phyloP scores from a whole-genome alignment of 2,329 filamentous ascomycete genomes.

The Fusarium clavum region DNA sequence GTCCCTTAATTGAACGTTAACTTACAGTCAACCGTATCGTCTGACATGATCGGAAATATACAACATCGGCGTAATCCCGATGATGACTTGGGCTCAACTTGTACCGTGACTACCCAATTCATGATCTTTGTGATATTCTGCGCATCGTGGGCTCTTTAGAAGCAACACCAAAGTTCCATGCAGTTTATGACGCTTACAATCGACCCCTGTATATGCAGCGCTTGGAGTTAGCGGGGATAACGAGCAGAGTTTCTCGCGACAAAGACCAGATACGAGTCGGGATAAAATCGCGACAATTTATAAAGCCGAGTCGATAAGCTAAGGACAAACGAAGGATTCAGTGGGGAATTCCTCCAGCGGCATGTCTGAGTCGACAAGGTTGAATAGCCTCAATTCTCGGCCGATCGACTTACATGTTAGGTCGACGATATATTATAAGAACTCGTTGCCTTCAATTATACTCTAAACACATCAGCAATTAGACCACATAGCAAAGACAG shows the following conservation, averaged over 20 bases:
- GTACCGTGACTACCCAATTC: too few species aligned
- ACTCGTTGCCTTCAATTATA: too few species aligned
- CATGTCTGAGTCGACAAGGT: accelerated
- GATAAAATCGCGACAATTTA: background rate
- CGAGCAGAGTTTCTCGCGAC: background rate
- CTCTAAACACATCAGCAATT: background rate
- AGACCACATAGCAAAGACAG: background rate
- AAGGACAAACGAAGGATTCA: background rate
- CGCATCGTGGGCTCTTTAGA: background rate
- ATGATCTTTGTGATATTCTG: background rate
- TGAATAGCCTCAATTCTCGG: background rate
- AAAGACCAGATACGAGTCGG: background rate
- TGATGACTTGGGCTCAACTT: background rate
- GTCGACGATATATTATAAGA: background rate
- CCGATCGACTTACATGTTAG: background rate
- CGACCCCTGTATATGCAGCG: background rate
- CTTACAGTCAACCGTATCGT: background rate
- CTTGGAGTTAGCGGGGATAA: conserved; percentile 22
- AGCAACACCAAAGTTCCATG: background rate
- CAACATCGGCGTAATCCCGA: background rate
- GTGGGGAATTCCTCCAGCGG: background rate
- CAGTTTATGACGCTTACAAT: conserved; percentile 10
- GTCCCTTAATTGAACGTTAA: background rate
- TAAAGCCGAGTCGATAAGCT: background rate
- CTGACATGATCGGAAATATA: background rate